Percentiles rank a stretch among this genome's conserved stretches.
Conservation (phyloP, 2,329 filamentous ascomycete species). For the Dichotomopilus funicola region DNA sequence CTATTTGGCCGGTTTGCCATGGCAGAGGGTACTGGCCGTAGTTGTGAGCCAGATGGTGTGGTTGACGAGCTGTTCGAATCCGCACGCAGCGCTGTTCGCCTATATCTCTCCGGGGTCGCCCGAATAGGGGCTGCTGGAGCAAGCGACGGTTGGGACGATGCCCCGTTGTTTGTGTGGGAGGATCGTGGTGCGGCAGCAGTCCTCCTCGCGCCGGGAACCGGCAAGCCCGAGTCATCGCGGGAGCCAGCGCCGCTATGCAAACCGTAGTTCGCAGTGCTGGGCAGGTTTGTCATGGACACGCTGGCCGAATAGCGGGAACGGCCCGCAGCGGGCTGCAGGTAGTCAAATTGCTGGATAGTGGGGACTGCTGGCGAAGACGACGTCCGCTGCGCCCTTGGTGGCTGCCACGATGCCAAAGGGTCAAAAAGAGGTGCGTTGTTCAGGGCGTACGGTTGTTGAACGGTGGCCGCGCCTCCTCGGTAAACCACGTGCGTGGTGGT, state of each 20-base stretch:
- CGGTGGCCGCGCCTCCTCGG: conserved; percentile 50
- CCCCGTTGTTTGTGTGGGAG: conserved; percentile 31
- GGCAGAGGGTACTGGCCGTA: conserved; percentile 30
- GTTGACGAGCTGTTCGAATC: conserved; percentile 36
- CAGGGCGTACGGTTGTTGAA: conserved; percentile 68
- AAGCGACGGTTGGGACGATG: conserved; percentile 44
- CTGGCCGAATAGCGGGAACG: conserved; percentile 31
- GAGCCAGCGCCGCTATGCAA: conserved; percentile 36
- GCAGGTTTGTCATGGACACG: conserved; percentile 36
- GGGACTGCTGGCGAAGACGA: conserved; percentile 40
- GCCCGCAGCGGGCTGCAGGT: conserved; percentile 27
- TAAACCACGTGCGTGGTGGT: conserved; percentile 41
- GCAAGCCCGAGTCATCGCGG: conserved; percentile 47
- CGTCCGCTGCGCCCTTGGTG: conserved; percentile 42
- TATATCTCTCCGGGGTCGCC: conserved; percentile 75
- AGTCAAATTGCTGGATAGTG: conserved; percentile 35
- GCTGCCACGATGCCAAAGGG: conserved; percentile 47
- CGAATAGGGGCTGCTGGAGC: conserved; percentile 55
- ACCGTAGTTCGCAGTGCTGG: conserved; percentile 32
- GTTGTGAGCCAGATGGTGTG: conserved; percentile 28
- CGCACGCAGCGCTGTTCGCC: conserved; percentile 54
- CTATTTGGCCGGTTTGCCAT: conserved; percentile 45
- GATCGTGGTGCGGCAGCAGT: conserved; percentile 38
- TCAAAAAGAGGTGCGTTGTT: conserved; percentile 62
- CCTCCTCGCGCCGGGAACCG: conserved; percentile 36